Conservation (phyloP, 1,139 yeast genomes). For the Williopsis jadinii region DNA sequence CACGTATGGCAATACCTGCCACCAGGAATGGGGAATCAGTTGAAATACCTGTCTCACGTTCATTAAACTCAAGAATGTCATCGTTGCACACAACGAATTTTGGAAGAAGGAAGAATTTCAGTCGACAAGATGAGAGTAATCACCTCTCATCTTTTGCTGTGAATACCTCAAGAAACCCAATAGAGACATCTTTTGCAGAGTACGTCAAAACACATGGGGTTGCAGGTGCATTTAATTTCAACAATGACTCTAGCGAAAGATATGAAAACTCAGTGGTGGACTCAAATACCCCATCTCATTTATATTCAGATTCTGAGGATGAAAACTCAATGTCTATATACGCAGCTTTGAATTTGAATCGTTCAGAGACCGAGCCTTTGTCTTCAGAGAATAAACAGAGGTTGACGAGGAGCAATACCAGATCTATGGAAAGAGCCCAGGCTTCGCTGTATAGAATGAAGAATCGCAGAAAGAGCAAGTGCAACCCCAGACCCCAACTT, state of each 20-base stretch:
- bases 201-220: conserved; percentile 17
- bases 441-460: conserved; percentile 61
- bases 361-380: conserved; percentile 21
- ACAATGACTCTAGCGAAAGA: conserved; percentile 7
- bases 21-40: conserved; percentile 73
- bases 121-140: conserved; percentile 5
- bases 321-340: conserved; percentile 38
- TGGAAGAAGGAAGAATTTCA: conserved; percentile 18
- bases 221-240: conserved; percentile 19
- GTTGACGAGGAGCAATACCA: conserved; percentile 29
- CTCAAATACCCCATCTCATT: conserved; percentile 2
- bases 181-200: conserved; percentile 19
- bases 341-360: conserved; percentile 28
- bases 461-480: conserved; percentile 49
- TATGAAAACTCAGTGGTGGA: conserved; percentile 1
- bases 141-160: background rate
- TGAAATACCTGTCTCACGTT: conserved; percentile 52
- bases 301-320: conserved; percentile 20
- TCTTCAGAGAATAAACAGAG: conserved; percentile 6
- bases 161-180: background rate
- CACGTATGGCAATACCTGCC: conserved; percentile 78
- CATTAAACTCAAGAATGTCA: conserved; percentile 23
- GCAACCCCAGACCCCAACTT: conserved; percentile 25
- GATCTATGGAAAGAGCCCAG: conserved; percentile 58
- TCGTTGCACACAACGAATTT: conserved; percentile 20